Conservation (phyloP, 2,329 filamentous ascomycete species). For the Seiridium cupressi region DNA sequence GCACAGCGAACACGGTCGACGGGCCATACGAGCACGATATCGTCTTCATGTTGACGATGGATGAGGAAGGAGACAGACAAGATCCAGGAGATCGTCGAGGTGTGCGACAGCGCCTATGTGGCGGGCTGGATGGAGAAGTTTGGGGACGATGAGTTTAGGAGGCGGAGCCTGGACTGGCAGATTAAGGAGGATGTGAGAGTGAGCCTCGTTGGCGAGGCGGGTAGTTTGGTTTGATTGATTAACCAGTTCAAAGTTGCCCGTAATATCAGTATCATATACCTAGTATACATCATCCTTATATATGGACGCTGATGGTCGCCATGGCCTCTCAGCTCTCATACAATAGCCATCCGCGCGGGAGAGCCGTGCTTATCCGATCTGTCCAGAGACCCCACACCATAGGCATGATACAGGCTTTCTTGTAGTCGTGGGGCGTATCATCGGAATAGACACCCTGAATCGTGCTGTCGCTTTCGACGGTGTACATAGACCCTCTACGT, state of each 20-base stretch:
- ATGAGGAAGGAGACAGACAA: background rate
- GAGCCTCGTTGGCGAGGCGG: background rate
- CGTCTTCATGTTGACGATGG: background rate
- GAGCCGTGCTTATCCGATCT: too few relatives aligned
- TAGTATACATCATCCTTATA: too few relatives aligned
- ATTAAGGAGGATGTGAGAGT: background rate
- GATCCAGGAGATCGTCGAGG: background rate
- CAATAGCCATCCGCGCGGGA: too few relatives aligned
- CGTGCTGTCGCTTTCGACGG: too few relatives aligned
- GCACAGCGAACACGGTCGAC: background rate
- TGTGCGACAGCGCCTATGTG: background rate
- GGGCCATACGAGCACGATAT: background rate
- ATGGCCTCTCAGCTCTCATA: too few relatives aligned
- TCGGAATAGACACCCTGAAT: too few relatives aligned
- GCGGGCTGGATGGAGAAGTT: background rate
- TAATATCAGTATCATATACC: too few relatives aligned
- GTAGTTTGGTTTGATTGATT: background rate
- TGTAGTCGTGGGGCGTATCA: too few relatives aligned
- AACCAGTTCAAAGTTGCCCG: background rate
- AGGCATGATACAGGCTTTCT: too few relatives aligned
- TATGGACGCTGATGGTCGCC: too few relatives aligned
- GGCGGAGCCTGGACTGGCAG: background rate
- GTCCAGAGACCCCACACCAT: too few relatives aligned
- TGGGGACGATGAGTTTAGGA: background rate
- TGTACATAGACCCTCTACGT: too few relatives aligned